Evolutionary conservation across 495 filamentous ascomycete species (phyloP).

Genomic region (Lepidopterella palustris): DNA sequence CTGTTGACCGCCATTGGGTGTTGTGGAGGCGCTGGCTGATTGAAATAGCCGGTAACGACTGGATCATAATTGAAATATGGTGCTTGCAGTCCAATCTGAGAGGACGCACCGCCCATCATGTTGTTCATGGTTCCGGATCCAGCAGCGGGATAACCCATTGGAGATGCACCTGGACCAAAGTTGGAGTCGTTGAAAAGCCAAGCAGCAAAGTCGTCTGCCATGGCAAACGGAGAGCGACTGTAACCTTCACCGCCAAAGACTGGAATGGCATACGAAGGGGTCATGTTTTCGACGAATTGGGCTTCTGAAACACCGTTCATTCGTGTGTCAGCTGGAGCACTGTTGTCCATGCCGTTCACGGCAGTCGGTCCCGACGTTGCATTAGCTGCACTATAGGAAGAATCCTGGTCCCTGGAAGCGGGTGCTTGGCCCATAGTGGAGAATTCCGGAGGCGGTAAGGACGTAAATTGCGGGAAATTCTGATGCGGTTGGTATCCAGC

Average conservation of each 20-base stretch:
- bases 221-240: constrained; percentile 78
- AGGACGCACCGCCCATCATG: constrained; percentile 6
- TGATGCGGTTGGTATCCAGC: constrained; percentile 23
- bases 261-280: constrained; percentile 64
- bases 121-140: constrained; percentile 4
- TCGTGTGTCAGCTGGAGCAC: constrained; percentile 16
- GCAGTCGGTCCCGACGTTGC: constrained; percentile 20
- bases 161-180: constrained; percentile 18
- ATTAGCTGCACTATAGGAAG: constrained; percentile 22
- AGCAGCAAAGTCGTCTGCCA: constrained; percentile 87
- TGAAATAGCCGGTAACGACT: constrained; percentile 23
- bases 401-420: constrained; percentile 15
- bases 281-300: constrained; percentile 53
- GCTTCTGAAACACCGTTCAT: constrained; percentile 39
- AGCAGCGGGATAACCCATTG: constrained; percentile 21
- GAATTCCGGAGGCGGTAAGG: constrained; percentile 26
- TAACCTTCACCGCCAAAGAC: constrained; percentile 77
- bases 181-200: constrained; percentile 75
- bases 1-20: constrained; percentile 91
- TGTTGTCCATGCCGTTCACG: constrained; percentile 23
- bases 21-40: constrained; percentile 39
- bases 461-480: constrained; percentile 24
- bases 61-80: constrained; percentile 34
- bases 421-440: constrained; percentile 11
- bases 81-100: constrained; percentile 29